phyloP scores from a whole-genome alignment of 257 asterid species.

The Ilex aquifolium region DNA sequence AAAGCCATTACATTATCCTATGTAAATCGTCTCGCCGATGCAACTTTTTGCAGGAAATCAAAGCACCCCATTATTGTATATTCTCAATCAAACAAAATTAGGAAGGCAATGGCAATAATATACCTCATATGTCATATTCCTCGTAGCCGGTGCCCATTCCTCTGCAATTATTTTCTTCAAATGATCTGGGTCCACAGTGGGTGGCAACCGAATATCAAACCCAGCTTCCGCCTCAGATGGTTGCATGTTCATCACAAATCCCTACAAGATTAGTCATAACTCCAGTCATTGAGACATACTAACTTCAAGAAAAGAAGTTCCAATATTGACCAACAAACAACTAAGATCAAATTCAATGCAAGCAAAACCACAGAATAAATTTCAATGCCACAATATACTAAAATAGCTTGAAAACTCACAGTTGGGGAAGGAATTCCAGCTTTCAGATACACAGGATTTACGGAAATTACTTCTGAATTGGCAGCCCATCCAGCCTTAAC shows the following conservation, averaged over 20 bases:
- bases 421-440: conserved; percentile 71
- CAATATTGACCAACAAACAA: not conserved
- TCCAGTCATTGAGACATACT: not conserved
- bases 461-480: conserved; percentile 79
- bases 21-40: too few relatives aligned
- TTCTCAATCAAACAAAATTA: not conserved
- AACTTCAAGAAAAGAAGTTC: too few relatives aligned
- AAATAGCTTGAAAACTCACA: conserved; percentile 31
- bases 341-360: not conserved
- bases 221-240: conserved; percentile 97
- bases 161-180: conserved; percentile 63
- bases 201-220: conserved; percentile 83
- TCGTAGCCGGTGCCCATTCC: conserved; percentile 95
- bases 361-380: conserved; percentile 9
- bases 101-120: not conserved
- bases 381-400: conserved; percentile 5
- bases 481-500: conserved; percentile 71
- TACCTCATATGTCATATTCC: conserved; percentile 84
- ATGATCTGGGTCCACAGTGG: conserved; percentile 60
- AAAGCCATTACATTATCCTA: too few relatives aligned
- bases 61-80: not conserved
- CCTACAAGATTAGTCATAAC: conserved; percentile 29
- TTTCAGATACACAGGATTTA: conserved; percentile 70
- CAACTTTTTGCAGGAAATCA: not conserved
- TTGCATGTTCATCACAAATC: conserved; percentile 89